Base-by-base conservation (phyloP, 2,329 filamentous ascomycete genomes). In the Verticillium albo-atrum region DNA sequence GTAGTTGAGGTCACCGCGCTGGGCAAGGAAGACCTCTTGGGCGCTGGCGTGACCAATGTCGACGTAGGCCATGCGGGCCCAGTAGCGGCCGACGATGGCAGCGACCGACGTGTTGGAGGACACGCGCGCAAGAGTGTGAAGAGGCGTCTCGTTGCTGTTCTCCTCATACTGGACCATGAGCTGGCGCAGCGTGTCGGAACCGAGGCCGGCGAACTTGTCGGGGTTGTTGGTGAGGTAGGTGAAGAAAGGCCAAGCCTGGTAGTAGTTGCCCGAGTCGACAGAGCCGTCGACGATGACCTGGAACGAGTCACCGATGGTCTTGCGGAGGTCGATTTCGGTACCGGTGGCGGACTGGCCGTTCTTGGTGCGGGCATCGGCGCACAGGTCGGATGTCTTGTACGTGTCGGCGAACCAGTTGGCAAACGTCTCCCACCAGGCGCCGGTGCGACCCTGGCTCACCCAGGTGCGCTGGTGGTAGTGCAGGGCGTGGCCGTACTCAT, bases 11-110 rank as follows among this genome's bases (percentile, higher is more conserved):
- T 62, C 62, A 2, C 62, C 62, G 12, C 72, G 70, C 62, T 77
- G 70, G 30, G 60, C 60, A 3, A 72, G 64, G 68, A 78, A 81
- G 47, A 71, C 60, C 1, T 72, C 64, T 23, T 74, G 72, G 0
- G 76, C 77, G 7, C 72, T 72, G 1, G 70, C 60, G 63, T 82
- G 77, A 14, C 77, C 78, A 32, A 82, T 79, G 51, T 82, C 80
- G 12, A 77, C 77, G 61, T 77, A 80, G 4, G 80, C 80, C 80
- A 83, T 83, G 60, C 75, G 75, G 2, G 80, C 80, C 79, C 79
- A 82, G 68, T 82, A 82, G 17, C 72, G 69, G 3, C 74, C 79
- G 7, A 83, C 75, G 9, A 82, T 70, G 14, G 75, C 72, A 23
- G 76, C 74, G 17, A 73, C 69, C 20, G 67, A 68, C 25, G 70